These are phyloP conservation scores for Fusarium algeriense DNA, from an alignment of 2,329 filamentous ascomycete species.

Conservation along the genomic window DNA sequence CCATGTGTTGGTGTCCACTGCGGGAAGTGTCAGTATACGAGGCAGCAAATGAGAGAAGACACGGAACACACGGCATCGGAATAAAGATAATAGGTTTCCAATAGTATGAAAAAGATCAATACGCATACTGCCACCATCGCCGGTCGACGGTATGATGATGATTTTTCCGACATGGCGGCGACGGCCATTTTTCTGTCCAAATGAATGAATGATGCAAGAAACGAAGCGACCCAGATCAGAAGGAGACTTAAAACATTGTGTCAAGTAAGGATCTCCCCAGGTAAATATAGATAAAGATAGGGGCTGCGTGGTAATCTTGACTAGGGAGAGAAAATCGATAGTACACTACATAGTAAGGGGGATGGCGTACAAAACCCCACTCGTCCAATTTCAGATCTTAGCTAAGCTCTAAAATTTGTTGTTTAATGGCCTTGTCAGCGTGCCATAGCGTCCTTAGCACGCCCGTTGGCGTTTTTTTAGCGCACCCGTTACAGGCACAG, in stretches of 20 bases:
- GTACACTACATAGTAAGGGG: conserved; percentile 16
- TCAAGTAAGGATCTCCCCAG: background rate
- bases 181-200: conserved; percentile 1
- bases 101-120: conserved; percentile 25
- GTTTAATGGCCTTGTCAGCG: background rate
- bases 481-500: background rate
- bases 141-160: conserved; percentile 17
- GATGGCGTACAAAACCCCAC: conserved; percentile 20
- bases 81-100: conserved; percentile 29
- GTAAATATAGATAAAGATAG: conserved; percentile 8
- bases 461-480: conserved; percentile 1
- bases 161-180: conserved; percentile 20
- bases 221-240: background rate
- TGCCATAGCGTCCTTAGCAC: background rate
- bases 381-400: conserved; percentile 24
- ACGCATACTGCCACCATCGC: conserved; percentile 6
- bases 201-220: background rate
- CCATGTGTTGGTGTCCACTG: conserved; percentile 31
- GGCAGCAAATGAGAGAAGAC: conserved; percentile 1
- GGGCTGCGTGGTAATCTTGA: conserved; percentile 11
- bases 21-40: conserved; percentile 7
- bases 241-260: conserved; percentile 1
- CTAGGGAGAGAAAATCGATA: conserved; percentile 19
- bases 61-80: conserved; percentile 13
- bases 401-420: conserved; percentile 8